Conservation (phyloP, 257 asterid genomes). For the Rhazya stricta region DNA sequence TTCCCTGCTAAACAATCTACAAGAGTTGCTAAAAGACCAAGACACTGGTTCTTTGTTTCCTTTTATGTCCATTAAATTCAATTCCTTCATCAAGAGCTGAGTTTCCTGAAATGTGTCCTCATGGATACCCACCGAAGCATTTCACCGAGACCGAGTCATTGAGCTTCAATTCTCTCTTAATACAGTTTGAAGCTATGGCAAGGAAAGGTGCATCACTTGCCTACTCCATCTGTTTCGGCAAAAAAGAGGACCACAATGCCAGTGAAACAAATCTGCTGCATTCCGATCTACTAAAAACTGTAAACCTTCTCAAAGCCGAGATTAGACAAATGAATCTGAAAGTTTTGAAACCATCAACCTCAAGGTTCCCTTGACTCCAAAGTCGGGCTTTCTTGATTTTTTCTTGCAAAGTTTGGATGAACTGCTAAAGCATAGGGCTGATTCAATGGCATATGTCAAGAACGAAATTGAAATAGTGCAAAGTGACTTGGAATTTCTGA, state of each 20-base stretch:
- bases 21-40: not conserved
- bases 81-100: slow-evolving; percentile 7
- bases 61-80: not conserved
- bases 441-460: not conserved
- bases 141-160: not conserved
- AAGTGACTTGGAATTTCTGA: not conserved
- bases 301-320: not conserved
- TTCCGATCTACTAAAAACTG: not conserved
- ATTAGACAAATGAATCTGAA: not conserved
- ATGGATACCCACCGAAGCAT: not conserved
- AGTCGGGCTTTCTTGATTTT: not conserved
- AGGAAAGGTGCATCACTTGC: not conserved
- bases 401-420: not conserved
- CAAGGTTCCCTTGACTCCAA: not conserved
- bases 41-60: not conserved
- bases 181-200: not conserved
- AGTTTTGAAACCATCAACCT: not conserved
- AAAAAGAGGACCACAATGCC: not conserved
- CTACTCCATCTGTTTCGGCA: not conserved
- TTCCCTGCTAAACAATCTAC: not conserved
- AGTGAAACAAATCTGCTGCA: not conserved
- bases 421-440: not conserved
- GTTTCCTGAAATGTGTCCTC: not conserved
- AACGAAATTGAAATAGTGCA: not conserved
- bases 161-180: not conserved